Evolutionary conservation across 192 early-diverging fungal species (phyloP).

Genomic region (Coemansia sp.): DNA sequence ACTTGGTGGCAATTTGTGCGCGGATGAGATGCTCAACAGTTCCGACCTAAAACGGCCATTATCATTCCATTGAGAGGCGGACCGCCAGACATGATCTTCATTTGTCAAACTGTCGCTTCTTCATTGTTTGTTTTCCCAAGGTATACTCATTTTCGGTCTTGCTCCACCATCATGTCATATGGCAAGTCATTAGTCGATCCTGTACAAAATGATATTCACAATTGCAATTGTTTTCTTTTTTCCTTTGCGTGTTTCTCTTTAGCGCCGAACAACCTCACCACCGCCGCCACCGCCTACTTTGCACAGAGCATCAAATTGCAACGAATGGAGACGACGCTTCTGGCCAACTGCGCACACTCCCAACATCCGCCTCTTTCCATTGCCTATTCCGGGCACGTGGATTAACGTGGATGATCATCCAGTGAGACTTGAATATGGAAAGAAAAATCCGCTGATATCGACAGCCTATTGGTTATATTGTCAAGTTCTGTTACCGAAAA

Average conservation of each 20-base stretch:
- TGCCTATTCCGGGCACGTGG: constrained; percentile 3
- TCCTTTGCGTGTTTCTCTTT: neutral
- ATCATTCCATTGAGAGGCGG: neutral
- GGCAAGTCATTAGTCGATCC: neutral
- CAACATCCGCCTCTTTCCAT: neutral
- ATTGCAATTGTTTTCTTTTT: neutral
- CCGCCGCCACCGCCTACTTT: too few species aligned
- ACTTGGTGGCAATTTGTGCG: too few species aligned
- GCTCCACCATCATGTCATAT: neutral
- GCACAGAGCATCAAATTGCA: neutral
- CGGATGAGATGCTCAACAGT: neutral
- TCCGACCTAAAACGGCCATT: neutral
- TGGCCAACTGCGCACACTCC: neutral
- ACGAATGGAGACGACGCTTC: neutral
- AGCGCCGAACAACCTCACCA: too few species aligned
- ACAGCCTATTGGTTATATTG: neutral
- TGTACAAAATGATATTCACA: neutral
- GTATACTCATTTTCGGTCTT: neutral
- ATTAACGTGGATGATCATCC: neutral
- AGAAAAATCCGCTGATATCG: neutral
- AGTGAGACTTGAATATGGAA: neutral
- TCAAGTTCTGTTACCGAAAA: neutral
- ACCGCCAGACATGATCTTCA: neutral
- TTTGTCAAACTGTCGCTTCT: neutral
- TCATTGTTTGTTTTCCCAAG: neutral